These are phyloP conservation scores for Colletotrichum sublineola DNA, from an alignment of 2,329 filamentous ascomycete genomes.

Conservation along the genomic window DNA sequence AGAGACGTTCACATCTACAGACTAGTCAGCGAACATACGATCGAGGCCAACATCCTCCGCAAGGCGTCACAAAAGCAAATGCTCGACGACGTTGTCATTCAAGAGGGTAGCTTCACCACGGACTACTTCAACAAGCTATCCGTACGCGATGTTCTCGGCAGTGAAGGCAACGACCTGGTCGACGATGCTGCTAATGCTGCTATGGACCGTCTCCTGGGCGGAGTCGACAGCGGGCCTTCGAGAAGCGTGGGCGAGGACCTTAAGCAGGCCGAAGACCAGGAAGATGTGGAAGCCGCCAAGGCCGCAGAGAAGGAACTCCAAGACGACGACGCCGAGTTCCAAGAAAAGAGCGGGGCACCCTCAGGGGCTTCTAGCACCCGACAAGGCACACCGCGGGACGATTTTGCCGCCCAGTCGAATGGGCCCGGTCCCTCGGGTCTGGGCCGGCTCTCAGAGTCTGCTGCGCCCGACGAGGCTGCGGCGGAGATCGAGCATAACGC, in stretches of 20 bases:
- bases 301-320: slow-evolving; percentile 90
- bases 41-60: slow-evolving; percentile 96
- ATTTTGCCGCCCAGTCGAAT: slow-evolving; percentile 51
- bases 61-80: slow-evolving; percentile 98
- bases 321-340: slow-evolving; percentile 88
- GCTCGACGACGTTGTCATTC: slow-evolving; percentile 97
- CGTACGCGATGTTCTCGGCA: slow-evolving; percentile 75
- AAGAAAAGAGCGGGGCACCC: slow-evolving; percentile 67
- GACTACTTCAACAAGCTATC: slow-evolving; percentile 91
- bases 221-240: slow-evolving; percentile 71
- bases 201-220: slow-evolving; percentile 86
- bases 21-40: slow-evolving; percentile 91
- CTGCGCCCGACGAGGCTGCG: slow-evolving; percentile 51
- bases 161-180: slow-evolving; percentile 66
- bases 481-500: slow-evolving; percentile 68
- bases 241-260: slow-evolving; percentile 78
- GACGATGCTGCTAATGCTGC: slow-evolving; percentile 82
- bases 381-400: slow-evolving; percentile 64
- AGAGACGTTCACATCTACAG: slow-evolving; percentile 98
- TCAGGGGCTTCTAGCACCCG: slow-evolving; percentile 65
- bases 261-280: slow-evolving; percentile 90
- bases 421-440: slow-evolving; percentile 51
- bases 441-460: slow-evolving; percentile 54
- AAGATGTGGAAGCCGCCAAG: slow-evolving; percentile 90
- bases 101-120: slow-evolving; percentile 97